phyloP scores from a whole-genome alignment of 805 yeast genomes.

The Pichia nanzhaoensis region DNA sequence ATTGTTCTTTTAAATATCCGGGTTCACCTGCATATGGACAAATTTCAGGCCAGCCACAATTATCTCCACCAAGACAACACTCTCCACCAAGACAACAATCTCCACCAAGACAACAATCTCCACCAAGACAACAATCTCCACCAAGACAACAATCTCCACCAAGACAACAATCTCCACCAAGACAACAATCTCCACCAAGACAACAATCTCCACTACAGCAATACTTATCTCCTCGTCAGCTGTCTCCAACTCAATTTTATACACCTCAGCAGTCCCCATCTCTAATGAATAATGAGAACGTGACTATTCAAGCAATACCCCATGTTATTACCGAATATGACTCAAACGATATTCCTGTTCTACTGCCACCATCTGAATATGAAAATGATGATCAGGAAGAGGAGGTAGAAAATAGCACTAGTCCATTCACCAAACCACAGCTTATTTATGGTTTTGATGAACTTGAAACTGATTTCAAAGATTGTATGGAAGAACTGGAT shows the following conservation, averaged over 20 bases:
- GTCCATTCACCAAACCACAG: slow-evolving; percentile 14
- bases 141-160: neutral
- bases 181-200: slow-evolving; percentile 1
- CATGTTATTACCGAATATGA: neutral
- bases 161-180: neutral
- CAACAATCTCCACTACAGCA: neutral
- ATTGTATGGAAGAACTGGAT: slow-evolving; percentile 15
- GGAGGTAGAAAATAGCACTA: slow-evolving; percentile 11
- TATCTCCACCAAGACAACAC: slow-evolving; percentile 1
- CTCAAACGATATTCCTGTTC: neutral
- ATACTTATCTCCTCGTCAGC: neutral
- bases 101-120: slow-evolving; percentile 1
- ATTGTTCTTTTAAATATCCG: too few species aligned
- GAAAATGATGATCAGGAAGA: neutral
- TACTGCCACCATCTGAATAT: slow-evolving; percentile 1
- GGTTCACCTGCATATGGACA: too few species aligned
- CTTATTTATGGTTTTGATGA: slow-evolving; percentile 24
- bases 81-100: neutral
- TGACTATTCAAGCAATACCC: too few species aligned
- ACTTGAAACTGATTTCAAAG: slow-evolving; percentile 24
- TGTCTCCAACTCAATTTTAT: neutral
- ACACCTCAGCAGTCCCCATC: slow-evolving; percentile 2
- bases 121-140: slow-evolving; percentile 4
- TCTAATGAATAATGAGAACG: too few species aligned
- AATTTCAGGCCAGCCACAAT: neutral